A percentile compares a stretch with the other conserved stretches of the same genome.
phyloP scores from a whole-genome alignment of 2,329 filamentous ascomycete species.

The Colletotrichum tropicicola region DNA sequence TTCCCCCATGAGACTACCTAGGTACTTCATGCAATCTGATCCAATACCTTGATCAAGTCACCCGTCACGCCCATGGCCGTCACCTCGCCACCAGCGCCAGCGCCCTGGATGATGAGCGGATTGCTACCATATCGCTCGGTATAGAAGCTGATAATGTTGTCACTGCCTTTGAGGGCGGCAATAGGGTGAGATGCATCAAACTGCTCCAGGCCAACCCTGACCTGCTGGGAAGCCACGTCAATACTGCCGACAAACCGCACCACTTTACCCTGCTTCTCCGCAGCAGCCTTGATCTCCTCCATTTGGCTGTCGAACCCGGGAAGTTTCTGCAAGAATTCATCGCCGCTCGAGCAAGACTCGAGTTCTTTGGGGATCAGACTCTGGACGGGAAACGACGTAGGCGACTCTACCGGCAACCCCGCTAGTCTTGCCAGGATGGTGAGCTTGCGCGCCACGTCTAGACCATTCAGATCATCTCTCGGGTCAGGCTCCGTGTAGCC shows the following conservation, averaged over 20 bases:
- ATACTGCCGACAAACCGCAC: slow-evolving; percentile 94
- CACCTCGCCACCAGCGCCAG: slow-evolving; percentile 92
- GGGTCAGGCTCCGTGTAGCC: slow-evolving; percentile 94
- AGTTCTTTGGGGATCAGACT: slow-evolving; percentile 91
- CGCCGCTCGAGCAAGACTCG: slow-evolving; percentile 77
- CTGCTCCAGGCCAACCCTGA: slow-evolving; percentile 93
- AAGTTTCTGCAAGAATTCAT: slow-evolving; percentile 86
- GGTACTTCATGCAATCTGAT: slow-evolving; percentile 65
- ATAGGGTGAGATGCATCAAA: slow-evolving; percentile 91
- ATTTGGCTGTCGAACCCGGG: slow-evolving; percentile 88
- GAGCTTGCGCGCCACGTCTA: slow-evolving; percentile 94
- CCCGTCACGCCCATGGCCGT: slow-evolving; percentile 98
- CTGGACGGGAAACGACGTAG: slow-evolving; percentile 92
- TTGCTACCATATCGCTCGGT: slow-evolving; percentile 93
- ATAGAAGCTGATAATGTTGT: slow-evolving; percentile 99
- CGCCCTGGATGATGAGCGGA: slow-evolving; percentile 93
- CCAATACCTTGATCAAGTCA: slow-evolving; percentile 89
- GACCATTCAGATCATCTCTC: slow-evolving; percentile 84
- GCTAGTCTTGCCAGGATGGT: slow-evolving; percentile 91
- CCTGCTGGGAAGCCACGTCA: slow-evolving; percentile 79
- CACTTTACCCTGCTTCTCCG: slow-evolving; percentile 88
- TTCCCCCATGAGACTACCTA: neutral
- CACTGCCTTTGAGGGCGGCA: slow-evolving; percentile 93
- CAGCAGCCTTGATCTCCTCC: slow-evolving; percentile 86
- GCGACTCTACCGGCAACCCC: slow-evolving; percentile 82